Evolutionary conservation across 2,329 filamentous ascomycete genomes (phyloP), one percentile per base, ranked within the genome.

Genomic region (Thelonectria olida): DNA sequence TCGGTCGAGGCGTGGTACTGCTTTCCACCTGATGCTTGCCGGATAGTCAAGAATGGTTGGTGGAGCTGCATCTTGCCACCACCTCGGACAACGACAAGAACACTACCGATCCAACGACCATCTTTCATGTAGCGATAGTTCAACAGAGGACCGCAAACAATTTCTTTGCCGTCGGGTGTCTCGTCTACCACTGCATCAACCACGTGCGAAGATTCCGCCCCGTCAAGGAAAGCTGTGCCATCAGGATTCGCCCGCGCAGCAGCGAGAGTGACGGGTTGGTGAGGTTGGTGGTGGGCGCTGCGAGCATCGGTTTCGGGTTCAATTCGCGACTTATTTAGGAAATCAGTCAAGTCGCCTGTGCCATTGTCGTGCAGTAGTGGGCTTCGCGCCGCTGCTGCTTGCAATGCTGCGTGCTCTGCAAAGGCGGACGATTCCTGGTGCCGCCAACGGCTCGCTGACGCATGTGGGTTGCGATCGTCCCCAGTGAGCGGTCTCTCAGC

Each of bases 91-190:
- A 97, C 93, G 50, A 97, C 81, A 69, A 97, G 80, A 7, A 97
- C 91, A 75, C 93, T 97, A 59, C 95, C 94, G 70, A 92, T 83
- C 94, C 95, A 98, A 39, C 78, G 79, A 25, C 84, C 84, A 69
- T 90, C 86, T 66, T 90, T 87, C 87, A 91, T 93, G 71, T 87
- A 86, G 65, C 90, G 84, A 76, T 93, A 95, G 78, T 95, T 95
- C 64, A 95, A 79, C 66, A 95, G 79, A 19, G 92, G 92, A 1
- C 92, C 92, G 68, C 87, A 90, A 13, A 90, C 81, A 25, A 93
- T 84, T 62, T 91, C 87, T 71, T 80, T 84, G 45, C 83, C 84
- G 49, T 85, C 83, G 5, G 73, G 67, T 7, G 66, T 66, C 13
- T 69, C 67, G 10, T 13, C 23, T 25, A 13, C 19, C 20, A 23